These are phyloP conservation scores for Hemileia vastatrix DNA, from an alignment of 1,284 basidiomycete genomes.

Conservation along the genomic window DNA sequence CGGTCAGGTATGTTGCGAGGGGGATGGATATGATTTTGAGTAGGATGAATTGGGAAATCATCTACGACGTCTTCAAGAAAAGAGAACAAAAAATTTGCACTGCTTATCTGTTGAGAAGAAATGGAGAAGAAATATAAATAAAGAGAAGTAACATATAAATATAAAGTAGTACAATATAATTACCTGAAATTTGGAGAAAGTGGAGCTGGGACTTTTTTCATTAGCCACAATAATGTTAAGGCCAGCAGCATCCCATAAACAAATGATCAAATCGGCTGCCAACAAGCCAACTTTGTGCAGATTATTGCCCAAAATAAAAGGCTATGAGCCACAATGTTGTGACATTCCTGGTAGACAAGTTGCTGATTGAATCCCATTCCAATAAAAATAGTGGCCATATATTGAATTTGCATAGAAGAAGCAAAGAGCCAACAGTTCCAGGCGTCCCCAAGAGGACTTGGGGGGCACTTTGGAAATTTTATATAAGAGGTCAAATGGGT, in stretches of 20 bases:
- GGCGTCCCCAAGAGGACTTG: background rate
- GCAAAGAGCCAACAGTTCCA: conserved; percentile 1
- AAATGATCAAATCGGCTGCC: conserved; percentile 1
- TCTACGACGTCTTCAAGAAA: too few relatives aligned
- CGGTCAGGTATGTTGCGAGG: too few relatives aligned
- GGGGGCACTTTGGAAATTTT: background rate
- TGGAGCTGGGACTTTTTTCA: background rate
- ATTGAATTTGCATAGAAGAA: background rate
- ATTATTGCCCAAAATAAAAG: background rate
- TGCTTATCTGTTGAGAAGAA: too few relatives aligned
- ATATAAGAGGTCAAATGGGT: background rate
- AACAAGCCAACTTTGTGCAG: background rate
- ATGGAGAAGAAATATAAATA: too few relatives aligned
- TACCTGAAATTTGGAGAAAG: conserved; percentile 13
- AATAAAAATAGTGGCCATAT: conserved; percentile 1
- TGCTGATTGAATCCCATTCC: conserved; percentile 1
- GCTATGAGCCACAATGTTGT: background rate
- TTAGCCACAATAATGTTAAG: background rate
- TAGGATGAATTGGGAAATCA: too few relatives aligned
- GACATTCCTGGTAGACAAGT: background rate
- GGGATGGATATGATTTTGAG: too few relatives aligned
- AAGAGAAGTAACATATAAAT: too few relatives aligned
- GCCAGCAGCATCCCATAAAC: conserved; percentile 17
- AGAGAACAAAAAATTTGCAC: too few relatives aligned
- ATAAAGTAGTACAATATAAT: too few relatives aligned